phyloP scores from a whole-genome alignment of 768 basidiomycete species.

The Mycena pura region DNA sequence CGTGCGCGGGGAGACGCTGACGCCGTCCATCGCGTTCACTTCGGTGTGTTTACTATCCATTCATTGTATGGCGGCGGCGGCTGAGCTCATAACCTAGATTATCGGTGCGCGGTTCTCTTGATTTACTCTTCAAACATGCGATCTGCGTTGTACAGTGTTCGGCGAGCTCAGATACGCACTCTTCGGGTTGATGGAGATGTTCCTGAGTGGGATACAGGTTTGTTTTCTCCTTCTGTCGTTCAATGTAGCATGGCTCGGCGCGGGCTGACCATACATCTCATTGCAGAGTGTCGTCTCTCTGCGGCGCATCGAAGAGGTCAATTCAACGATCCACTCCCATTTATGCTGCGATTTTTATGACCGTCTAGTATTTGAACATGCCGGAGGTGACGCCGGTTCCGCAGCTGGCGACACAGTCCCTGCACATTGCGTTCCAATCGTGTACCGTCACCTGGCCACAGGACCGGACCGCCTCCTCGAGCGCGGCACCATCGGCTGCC shows the following conservation, averaged over 20 bases:
- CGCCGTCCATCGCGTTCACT: conserved; percentile 87
- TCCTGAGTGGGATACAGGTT: conserved; percentile 74
- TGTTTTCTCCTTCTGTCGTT: neutral
- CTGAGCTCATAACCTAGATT: neutral
- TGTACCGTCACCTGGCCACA: conserved; percentile 92
- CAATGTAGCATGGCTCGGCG: too few relatives aligned
- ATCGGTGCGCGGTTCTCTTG: too few relatives aligned
- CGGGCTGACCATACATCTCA: too few relatives aligned
- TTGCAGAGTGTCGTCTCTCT: conserved; percentile 83
- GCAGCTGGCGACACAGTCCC: conserved; percentile 60
- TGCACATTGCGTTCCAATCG: conserved; percentile 74
- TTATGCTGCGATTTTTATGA: too few relatives aligned
- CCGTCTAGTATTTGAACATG: conserved; percentile 78
- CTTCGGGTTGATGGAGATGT: conserved; percentile 85
- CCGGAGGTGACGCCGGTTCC: conserved; percentile 72
- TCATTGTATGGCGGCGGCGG: conserved; percentile 9
- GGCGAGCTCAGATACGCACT: conserved; percentile 87
- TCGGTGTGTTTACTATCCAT: conserved; percentile 49
- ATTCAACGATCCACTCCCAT: neutral
- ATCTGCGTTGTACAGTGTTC: conserved; percentile 82
- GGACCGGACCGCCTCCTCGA: conserved; percentile 61
- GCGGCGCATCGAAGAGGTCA: conserved; percentile 77
- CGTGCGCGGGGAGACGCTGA: conserved; percentile 67
- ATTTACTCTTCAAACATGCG: too few relatives aligned
- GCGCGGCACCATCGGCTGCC: conserved; percentile 55